Conservation (phyloP, 345 rosid genomes). For the Aquilaria yunnanensis region DNA sequence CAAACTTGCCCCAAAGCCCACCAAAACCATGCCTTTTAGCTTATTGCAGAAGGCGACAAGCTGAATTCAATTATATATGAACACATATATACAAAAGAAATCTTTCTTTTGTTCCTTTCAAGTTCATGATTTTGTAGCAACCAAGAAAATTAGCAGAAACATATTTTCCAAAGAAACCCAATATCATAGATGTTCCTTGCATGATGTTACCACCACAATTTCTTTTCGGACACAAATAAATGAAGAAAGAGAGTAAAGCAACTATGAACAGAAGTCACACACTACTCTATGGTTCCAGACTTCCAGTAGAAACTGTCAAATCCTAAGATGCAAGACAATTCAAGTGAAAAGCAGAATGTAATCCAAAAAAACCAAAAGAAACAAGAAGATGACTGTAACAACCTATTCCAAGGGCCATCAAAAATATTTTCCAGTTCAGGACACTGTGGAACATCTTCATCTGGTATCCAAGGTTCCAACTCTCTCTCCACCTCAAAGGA, state of each 20-base stretch:
- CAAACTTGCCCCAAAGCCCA: too few relatives aligned
- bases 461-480: slow-evolving; percentile 86
- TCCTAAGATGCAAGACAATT: not conserved
- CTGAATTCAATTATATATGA: too few relatives aligned
- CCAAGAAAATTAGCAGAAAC: too few relatives aligned
- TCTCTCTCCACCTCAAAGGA: slow-evolving; percentile 60
- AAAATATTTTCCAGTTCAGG: slow-evolving; percentile 70
- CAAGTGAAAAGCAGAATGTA: slow-evolving; percentile 1
- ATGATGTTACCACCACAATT: too few relatives aligned
- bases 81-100: too few relatives aligned
- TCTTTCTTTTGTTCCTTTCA: too few relatives aligned
- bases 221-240: not conserved
- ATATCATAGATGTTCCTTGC: too few relatives aligned
- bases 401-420: slow-evolving; percentile 67
- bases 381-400: slow-evolving; percentile 13
- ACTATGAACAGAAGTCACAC: not conserved
- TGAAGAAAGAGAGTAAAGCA: not conserved
- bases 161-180: too few relatives aligned
- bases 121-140: too few relatives aligned
- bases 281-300: not conserved
- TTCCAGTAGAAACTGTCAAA: not conserved
- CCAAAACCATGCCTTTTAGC: too few relatives aligned
- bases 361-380: slow-evolving; percentile 9
- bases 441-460: slow-evolving; percentile 52
- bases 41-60: too few relatives aligned